Evolutionary conservation across 2,329 filamentous ascomycete species (phyloP), one percentile per base, ranked within the genome.

Genomic region (Botryotinia calthae): DNA sequence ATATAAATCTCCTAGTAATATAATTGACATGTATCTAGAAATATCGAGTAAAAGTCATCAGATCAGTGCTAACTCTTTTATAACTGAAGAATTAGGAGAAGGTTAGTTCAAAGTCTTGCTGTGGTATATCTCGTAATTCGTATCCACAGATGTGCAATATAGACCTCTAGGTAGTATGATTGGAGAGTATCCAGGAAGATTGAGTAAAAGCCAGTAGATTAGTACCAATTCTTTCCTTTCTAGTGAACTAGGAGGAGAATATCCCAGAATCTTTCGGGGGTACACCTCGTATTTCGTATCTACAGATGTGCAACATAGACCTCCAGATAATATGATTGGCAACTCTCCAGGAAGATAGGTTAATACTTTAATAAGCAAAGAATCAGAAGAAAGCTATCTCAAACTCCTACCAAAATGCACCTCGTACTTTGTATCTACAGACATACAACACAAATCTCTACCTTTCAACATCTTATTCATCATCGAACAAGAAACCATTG

Each of bases 401-500:
- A 22, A 51, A 14, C 10, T 51, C 25, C 12, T n/a, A 4, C 6
- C 12, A 25, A 12, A 12, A 10, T n/a, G 7, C 4, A n/a, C 12
- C 25, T n/a, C 4, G 5, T 3, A n/a, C 16, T 7, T n/a, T 0
- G 2, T 7, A 54, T 16, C 6, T 3, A n/a, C 10, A 54, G 48
- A 54, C 5, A 12, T 54, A 25, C 51, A 54, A 54, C 51, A 54
- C 6, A n/a, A 7, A 54, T 54, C 1, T 54, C 25, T 9, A 31
- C n/a, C 28, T 4, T 28, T 56, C n/a, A 28, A 1, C 51, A 5
- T 14, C 51, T 18, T 28, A 28, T 56, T 56, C n/a, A 8, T 56
- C 51, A 28, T 28, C 51, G 14, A 28, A 8, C 1, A 18, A 28
- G 51, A 4, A 18, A n/a, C n/a, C n/a, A 56, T 56, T 16, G 14